phyloP scores from a whole-genome alignment of 1,284 basidiomycete species.

The Amylostereum areolatum region DNA sequence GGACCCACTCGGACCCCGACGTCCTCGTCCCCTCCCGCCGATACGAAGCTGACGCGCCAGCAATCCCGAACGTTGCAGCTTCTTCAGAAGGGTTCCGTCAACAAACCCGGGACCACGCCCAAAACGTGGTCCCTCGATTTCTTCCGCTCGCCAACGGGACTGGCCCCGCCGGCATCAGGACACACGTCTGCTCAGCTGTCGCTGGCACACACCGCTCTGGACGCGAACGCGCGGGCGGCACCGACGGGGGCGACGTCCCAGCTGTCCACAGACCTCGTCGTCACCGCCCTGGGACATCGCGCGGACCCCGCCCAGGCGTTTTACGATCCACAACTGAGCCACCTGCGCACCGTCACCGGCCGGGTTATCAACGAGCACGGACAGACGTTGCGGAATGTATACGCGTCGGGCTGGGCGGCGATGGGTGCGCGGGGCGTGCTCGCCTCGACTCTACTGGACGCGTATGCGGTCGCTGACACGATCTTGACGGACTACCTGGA shows the following conservation, averaged over 20 bases:
- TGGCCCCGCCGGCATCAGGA: conserved; percentile 28
- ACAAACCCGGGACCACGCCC: conserved; percentile 34
- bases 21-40: conserved; percentile 35
- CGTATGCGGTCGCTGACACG: conserved; percentile 73
- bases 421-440: conserved; percentile 91
- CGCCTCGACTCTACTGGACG: conserved; percentile 91
- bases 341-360: conserved; percentile 48
- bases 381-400: conserved; percentile 56
- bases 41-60: conserved; percentile 46
- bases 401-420: conserved; percentile 92
- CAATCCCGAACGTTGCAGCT: conserved; percentile 65
- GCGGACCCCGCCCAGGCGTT: conserved; percentile 54
- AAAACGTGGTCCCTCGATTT: conserved; percentile 83
- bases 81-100: conserved; percentile 63
- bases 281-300: conserved; percentile 87
- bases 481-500: conserved; percentile 52
- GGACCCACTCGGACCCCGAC: conserved; percentile 45
- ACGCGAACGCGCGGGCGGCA: conserved; percentile 47
- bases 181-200: conserved; percentile 32
- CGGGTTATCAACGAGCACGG: conserved; percentile 45
- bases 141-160: conserved; percentile 61
- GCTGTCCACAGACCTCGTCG: conserved; percentile 69
- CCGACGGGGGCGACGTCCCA: conserved; percentile 53
- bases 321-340: conserved; percentile 46
- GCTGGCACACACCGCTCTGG: conserved; percentile 57